A percentile compares a stretch with the other conserved stretches of the same genome.
Evolutionary conservation across 2,329 filamentous ascomycete species (phyloP).

Genomic region (Dothideomycetidae sp.): DNA sequence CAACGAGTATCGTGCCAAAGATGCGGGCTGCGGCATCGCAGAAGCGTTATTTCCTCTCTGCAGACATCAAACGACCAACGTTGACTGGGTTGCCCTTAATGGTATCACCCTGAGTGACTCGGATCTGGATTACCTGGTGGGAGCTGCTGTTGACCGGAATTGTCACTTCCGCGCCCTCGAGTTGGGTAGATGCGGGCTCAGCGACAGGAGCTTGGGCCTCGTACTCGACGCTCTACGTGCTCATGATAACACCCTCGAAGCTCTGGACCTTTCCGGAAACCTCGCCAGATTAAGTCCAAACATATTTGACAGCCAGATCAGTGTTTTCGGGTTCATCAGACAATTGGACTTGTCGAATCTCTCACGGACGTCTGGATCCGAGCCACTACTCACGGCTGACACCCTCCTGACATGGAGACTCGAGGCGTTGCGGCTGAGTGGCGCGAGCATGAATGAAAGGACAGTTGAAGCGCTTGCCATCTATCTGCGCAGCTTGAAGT

Average conservation of each 20-base stretch:
- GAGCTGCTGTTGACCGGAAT: conserved; percentile 49
- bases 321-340: conserved; percentile 50
- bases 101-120: conserved; percentile 56
- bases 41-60: conserved; percentile 56
- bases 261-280: conserved; percentile 52
- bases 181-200: conserved; percentile 48
- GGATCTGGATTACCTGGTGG: conserved; percentile 53
- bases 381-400: conserved; percentile 51
- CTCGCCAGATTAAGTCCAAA: conserved; percentile 49
- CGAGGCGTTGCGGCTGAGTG: conserved; percentile 51
- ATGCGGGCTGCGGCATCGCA: conserved; percentile 54
- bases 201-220: conserved; percentile 44
- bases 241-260: conserved; percentile 53
- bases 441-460: conserved; percentile 45
- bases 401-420: conserved; percentile 53
- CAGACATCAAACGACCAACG: conserved; percentile 51
- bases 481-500: conserved; percentile 42
- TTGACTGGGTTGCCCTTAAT: conserved; percentile 56
- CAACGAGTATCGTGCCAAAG: conserved; percentile 32
- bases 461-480: conserved; percentile 49
- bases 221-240: conserved; percentile 49
- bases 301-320: conserved; percentile 51
- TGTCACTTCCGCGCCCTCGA: conserved; percentile 55
- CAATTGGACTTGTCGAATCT: conserved; percentile 53
- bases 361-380: conserved; percentile 46